Evolutionary conservation across 805 yeast genomes (phyloP).

Genomic region (Yarrowia phangngaensis): DNA sequence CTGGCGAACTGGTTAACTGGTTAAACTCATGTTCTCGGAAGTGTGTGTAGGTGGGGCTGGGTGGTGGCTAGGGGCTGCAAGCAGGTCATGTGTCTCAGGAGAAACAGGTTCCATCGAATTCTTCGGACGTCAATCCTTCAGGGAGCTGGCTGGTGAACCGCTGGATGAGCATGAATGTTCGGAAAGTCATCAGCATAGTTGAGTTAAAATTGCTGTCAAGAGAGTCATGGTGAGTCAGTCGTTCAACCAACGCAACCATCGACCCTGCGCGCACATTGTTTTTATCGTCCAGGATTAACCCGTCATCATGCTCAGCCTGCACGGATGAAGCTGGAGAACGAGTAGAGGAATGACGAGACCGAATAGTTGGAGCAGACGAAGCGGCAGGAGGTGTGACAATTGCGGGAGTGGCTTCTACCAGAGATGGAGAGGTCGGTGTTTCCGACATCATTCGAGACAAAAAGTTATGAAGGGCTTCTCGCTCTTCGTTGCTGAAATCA

Average conservation of each 20-base stretch:
- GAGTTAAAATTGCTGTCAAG: constrained; percentile 61
- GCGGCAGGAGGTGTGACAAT: not conserved
- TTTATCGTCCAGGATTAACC: constrained; percentile 55
- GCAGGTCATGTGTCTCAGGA: constrained; percentile 32
- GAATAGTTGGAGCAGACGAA: constrained; percentile 1
- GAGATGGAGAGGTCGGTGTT: not conserved
- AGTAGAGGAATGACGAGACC: constrained; percentile 10
- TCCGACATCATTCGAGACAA: constrained; percentile 18
- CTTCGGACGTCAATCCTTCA: constrained; percentile 79
- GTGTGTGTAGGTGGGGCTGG: too few species aligned
- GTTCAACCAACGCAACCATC: constrained; percentile 69
- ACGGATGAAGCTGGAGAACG: constrained; percentile 45
- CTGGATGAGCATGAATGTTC: constrained; percentile 64
- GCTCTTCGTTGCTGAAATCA: constrained; percentile 22
- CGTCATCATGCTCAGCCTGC: constrained; percentile 50
- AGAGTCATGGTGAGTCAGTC: constrained; percentile 67
- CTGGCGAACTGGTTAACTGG: too few species aligned
- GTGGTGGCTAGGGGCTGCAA: too few species aligned
- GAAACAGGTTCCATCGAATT: constrained; percentile 50
- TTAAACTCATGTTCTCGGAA: too few species aligned
- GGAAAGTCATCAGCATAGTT: constrained; percentile 68
- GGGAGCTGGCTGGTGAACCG: constrained; percentile 76
- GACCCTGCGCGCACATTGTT: constrained; percentile 83
- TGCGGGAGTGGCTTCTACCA: not conserved
- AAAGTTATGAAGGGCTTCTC: constrained; percentile 20